These are phyloP conservation scores for Fusarium robinianum DNA, from an alignment of 2,329 filamentous ascomycete species.

Conservation along the genomic window DNA sequence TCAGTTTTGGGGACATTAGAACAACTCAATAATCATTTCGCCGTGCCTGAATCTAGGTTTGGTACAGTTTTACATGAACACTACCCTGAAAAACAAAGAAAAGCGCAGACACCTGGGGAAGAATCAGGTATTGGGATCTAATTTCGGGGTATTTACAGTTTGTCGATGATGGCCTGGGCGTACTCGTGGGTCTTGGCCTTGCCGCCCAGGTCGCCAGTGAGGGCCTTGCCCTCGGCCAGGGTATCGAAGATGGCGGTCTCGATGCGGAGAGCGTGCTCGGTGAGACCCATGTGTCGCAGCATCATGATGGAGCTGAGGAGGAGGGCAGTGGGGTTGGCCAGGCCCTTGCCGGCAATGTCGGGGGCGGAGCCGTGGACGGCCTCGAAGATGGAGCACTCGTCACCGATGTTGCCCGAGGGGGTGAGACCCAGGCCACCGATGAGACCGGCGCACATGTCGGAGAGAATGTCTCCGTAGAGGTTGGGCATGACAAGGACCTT, in stretches of 20 bases:
- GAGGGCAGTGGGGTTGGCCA: conserved; percentile 96
- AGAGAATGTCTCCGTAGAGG: conserved; percentile 98
- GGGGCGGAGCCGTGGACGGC: conserved; percentile 97
- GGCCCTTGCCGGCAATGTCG: conserved; percentile 92
- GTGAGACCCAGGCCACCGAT: conserved; percentile 97
- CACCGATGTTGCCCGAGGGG: conserved; percentile 97
- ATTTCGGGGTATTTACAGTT: conserved; percentile 53
- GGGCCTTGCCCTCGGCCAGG: conserved; percentile 90
- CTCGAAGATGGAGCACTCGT: conserved; percentile 99
- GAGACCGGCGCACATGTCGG: conserved; percentile 98
- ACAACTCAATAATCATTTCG: conserved; percentile 38
- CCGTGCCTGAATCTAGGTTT: conserved; percentile 38
- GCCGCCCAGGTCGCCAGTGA: conserved; percentile 95
- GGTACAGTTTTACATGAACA: conserved; percentile 40
- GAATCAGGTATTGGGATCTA: conserved; percentile 37
- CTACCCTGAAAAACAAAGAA: conserved; percentile 33
- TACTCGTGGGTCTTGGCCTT: conserved; percentile 97
- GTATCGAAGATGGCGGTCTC: conserved; percentile 95
- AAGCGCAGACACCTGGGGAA: conserved; percentile 27
- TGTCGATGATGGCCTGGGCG: conserved; percentile 83
- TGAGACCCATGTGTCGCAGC: conserved; percentile 96
- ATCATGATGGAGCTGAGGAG: conserved; percentile 98
- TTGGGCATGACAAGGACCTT: conserved; percentile 99
- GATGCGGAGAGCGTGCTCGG: conserved; percentile 81
- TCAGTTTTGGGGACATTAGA: too few relatives aligned